Base-by-base conservation (phyloP, 2,329 filamentous ascomycete species). In the Colletotrichum simmondsii region DNA sequence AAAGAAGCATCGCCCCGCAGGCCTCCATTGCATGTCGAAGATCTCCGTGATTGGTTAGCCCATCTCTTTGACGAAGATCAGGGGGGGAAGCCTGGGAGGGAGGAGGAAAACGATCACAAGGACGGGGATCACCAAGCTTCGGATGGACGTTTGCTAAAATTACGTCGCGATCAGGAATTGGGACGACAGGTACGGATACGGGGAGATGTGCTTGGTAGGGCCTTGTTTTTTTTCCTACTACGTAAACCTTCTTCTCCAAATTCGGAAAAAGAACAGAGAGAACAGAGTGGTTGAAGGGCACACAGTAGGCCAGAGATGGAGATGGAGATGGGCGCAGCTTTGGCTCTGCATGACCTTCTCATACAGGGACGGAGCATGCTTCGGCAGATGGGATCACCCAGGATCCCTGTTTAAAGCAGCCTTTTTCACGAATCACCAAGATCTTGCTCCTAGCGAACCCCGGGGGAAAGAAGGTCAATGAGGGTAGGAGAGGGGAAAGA, bases 41-140 rank as follows among this genome's bases (percentile, higher is more conserved):
- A 69, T 61, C 54, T 28, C 66, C 66, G 46, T 56, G 70, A 52
- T 59, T 60, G 65, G 66, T 7, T 30, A 46, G 28, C 49, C 37
- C 59, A 24, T 52, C 35, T 8, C n/a, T 58, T 58, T 37, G 67
- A 54, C 73, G 22, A 77, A 54, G 30, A 78, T 73, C 22, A 76
- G 70, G n/a, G 75, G 35, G 35, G 32, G 4, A 12, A 16, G 35
- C 11, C 32, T 35, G 35, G 14, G 14, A 6, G 35, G 5, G 35
- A 11, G 35, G 37, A 42, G 37, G 70, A 22, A 49, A n/a, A 72
- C 74, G 54, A 56, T 66, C 57, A 71, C 68, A 53, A 53, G 68
- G 46, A 66, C 65, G 10, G 69, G 53, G 42, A 49, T n/a, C 16
- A 42, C 53, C 70, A 60, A 30, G 70, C 26, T 72, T 72, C 32